Base-by-base conservation (phyloP, 441 rosid genomes). In the Erodium chrysanthum region DNA sequence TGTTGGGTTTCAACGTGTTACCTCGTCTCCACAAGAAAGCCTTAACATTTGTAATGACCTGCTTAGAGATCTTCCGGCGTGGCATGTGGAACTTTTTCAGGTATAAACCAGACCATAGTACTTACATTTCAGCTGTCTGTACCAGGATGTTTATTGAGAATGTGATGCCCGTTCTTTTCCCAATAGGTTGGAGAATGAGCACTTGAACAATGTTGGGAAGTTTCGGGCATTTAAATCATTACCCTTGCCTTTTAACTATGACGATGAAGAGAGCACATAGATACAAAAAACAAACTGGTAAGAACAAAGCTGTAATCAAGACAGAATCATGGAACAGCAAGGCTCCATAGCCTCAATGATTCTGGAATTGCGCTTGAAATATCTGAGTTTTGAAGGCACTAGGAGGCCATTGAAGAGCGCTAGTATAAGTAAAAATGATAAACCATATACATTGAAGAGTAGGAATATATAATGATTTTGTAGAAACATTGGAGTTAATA, bases 41-140 rank as follows among this genome's bases (percentile, higher is more conserved):
- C 61, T 70, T 91, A 66, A 73, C 46, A 67, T 87, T 86, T 52
- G 68, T 87, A 65, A 74, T 92, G 71, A 84, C 82, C 4, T 40
- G 84, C 76, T 78, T 89, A 72, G 97, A 92, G 84, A 89, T 89
- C 65, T 44, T 89, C 64, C 90, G 97, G 10, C 91, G 96, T 10
- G 96, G 97, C 64, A 86, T 92, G 37, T 92, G 96, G 96, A 89
- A 88, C 75, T 91, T 91, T 71, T 89, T 92, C 85, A 89, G 96
- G 97, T 87, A 77, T 63, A 48, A 29, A 29, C 33, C 33, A 29
- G 5, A 29, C 33, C 33, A 29, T 29, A 2, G 29, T 1, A 3
- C 29, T 25, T 25, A 25, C 2, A 29, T 4, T 29, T 29, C 33
- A 29, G 33, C 33, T 1, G 33, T 29, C 33, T 1, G 33, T 29